phyloP scores from a whole-genome alignment of 176 grass and related monocot genomes.

The Otatea glauca region DNA sequence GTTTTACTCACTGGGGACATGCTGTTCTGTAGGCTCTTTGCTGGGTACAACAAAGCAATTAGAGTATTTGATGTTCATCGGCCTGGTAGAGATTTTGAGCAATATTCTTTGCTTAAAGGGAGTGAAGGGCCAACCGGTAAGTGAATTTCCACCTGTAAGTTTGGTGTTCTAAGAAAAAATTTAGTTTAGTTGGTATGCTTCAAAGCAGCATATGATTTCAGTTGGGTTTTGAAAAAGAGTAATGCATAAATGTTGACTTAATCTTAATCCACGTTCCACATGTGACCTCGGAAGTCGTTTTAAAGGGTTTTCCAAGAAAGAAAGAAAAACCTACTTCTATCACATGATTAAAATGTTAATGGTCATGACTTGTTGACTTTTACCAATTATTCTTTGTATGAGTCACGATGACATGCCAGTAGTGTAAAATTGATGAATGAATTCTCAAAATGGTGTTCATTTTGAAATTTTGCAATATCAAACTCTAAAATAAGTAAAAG shows the following conservation, averaged over 20 bases:
- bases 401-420: neutral
- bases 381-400: neutral
- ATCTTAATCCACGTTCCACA: neutral
- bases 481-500: neutral
- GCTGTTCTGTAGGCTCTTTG: slow-evolving; percentile 79
- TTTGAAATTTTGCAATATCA: slow-evolving; percentile 3
- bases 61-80: slow-evolving; percentile 95
- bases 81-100: slow-evolving; percentile 88
- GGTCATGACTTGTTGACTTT: neutral
- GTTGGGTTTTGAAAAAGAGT: neutral
- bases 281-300: neutral
- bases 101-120: slow-evolving; percentile 78
- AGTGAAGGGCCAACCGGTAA: slow-evolving; percentile 74
- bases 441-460: slow-evolving; percentile 25
- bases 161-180: neutral
- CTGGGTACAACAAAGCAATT: slow-evolving; percentile 93
- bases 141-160: slow-evolving; percentile 26
- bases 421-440: neutral
- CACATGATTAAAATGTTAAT: slow-evolving; percentile 1
- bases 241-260: neutral
- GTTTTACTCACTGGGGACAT: slow-evolving; percentile 28
- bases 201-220: slow-evolving; percentile 14
- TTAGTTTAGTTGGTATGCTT: slow-evolving; percentile 15
- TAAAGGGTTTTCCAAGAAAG: neutral
- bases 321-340: neutral